Percentiles rank a stretch among this genome's conserved stretches.
These are phyloP conservation scores for Rhamnella rubrinervis DNA, from an alignment of 331 rosid species.

Conservation along the genomic window DNA sequence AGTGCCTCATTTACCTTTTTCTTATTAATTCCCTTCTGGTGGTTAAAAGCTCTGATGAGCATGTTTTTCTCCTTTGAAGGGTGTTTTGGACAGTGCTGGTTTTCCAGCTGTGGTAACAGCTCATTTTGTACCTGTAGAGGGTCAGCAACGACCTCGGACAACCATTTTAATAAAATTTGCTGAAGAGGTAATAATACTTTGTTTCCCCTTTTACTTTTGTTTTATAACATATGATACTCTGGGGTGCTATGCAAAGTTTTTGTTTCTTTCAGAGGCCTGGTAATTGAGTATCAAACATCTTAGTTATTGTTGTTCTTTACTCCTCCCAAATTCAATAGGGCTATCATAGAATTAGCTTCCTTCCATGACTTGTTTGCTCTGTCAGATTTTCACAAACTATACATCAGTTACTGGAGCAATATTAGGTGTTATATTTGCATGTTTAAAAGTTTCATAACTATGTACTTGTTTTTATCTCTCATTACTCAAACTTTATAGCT, in stretches of 20 bases:
- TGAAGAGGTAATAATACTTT: constrained; percentile 41
- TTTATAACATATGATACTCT: background rate
- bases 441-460: too few species aligned
- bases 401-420: too few species aligned
- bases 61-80: constrained; percentile 50
- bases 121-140: constrained; percentile 97
- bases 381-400: too few species aligned
- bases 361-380: too few species aligned
- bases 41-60: constrained; percentile 22
- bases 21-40: constrained; percentile 16
- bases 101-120: constrained; percentile 99
- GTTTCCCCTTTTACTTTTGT: background rate
- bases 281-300: too few species aligned
- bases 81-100: constrained; percentile 90
- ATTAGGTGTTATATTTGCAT: too few species aligned
- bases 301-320: too few species aligned
- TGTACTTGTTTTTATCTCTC: too few species aligned
- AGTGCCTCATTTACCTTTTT: constrained; percentile 25
- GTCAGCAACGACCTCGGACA: constrained; percentile 92
- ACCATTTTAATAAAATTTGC: constrained; percentile 93
- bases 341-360: too few species aligned
- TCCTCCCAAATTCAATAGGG: too few species aligned
- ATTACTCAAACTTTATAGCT: too few species aligned
- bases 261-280: background rate
- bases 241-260: background rate